A percentile compares a stretch with the other conserved stretches of the same genome.
phyloP scores from a whole-genome alignment of 192 early-diverging fungal genomes.

The Paraglomus occultum region DNA sequence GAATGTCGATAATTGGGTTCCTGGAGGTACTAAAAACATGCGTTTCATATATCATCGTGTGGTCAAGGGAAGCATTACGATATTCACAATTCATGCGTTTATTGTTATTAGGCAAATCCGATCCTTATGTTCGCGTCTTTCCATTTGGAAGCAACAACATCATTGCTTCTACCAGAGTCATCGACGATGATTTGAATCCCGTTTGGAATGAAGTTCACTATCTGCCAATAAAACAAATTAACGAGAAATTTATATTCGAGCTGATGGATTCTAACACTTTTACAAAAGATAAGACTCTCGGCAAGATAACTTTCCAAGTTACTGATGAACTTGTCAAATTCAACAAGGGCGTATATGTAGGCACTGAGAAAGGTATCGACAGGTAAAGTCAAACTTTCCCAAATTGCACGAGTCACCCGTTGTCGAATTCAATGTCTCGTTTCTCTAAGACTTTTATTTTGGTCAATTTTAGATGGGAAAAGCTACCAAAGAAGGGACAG shows the following conservation, averaged over 20 bases:
- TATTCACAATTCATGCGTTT: too few relatives aligned
- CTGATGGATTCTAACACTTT: constrained; percentile 89
- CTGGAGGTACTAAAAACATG: constrained; percentile 16
- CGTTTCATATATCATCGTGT: background rate
- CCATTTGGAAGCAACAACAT: constrained; percentile 34
- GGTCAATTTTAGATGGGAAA: constrained; percentile 19
- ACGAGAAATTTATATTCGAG: constrained; percentile 73
- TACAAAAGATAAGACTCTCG: constrained; percentile 82
- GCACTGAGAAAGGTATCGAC: constrained; percentile 30
- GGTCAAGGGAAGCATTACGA: background rate
- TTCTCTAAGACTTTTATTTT: constrained; percentile 9
- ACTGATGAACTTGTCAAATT: constrained; percentile 58
- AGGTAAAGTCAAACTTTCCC: constrained; percentile 15
- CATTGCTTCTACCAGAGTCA: constrained; percentile 74
- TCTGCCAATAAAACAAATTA: constrained; percentile 73
- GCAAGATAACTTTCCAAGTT: constrained; percentile 61
- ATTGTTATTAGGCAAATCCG: constrained; percentile 65
- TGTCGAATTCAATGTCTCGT: background rate
- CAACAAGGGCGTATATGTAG: constrained; percentile 38
- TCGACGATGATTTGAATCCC: constrained; percentile 82
- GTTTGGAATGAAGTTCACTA: constrained; percentile 91
- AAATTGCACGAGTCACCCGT: background rate
- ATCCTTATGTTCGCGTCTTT: constrained; percentile 82
- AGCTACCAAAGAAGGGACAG: constrained; percentile 37
- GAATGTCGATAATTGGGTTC: background rate